Base-by-base conservation (phyloP, 176 grass and related monocot genomes). In the Musa itinerans region DNA sequence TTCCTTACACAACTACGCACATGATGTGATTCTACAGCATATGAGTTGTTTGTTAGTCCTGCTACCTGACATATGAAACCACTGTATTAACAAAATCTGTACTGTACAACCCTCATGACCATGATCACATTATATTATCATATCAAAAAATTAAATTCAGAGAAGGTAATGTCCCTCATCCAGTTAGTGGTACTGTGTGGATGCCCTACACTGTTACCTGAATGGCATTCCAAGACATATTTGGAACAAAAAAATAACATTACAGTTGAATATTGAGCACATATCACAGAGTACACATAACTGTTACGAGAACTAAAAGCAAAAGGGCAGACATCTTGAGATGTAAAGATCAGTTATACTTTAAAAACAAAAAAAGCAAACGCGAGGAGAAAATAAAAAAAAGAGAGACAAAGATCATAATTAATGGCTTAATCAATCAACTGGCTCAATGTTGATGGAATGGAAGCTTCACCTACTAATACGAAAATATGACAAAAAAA, bases 1-100 rank as follows among this genome's bases (percentile, higher is more conserved):
- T 84, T 86, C 72, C 81, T 86, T 20, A 95, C 84, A 87, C 96
- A 99, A 58, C 85, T 83, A 4, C 91, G 91, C 64, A 99, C 88
- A 81, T 89, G 81, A 48, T 94, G 88, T 79, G 88, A 88, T 74
- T 86, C 83, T 56, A 62, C 23, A 11, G 84, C 84, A 74, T 87
- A 87, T 70, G 96, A 99, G 75, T 94, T 99, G 79, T 99, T 95
- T 57, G 91, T 99, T 78, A 99, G 59, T 69, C 96, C 96, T 54
- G 96, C 84, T 72, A 99, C 80, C 96, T 99, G 83, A 74, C 43
- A 72, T 64, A 25, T 21, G 50, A 73, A 29, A 27, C 2, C 11
- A 29, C 21, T 56, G 72, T 27, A 56, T 74, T 27, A 55, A 17
- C 6, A 16, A 17, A 50, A 19, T 11, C 4, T 22, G 10, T 65